Evolutionary conservation across 257 asterid species (phyloP).

Genomic region (Leonotis leonurus): DNA sequence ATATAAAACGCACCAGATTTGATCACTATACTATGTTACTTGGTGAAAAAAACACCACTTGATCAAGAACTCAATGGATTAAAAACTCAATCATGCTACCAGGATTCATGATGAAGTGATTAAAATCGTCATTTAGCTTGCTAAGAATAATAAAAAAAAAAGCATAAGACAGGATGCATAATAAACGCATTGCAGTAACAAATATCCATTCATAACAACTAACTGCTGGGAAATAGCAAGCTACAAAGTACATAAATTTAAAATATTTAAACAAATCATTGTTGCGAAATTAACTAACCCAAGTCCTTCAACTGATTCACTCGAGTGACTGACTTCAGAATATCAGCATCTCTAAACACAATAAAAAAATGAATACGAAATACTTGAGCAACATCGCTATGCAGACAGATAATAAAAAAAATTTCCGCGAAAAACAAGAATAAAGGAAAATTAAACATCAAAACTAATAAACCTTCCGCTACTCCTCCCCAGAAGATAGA

Average conservation of each 20-base stretch:
- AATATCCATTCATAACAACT: background rate
- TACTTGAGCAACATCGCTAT: background rate
- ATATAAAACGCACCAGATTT: background rate
- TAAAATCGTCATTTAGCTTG: background rate
- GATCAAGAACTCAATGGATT: background rate
- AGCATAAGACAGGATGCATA: background rate
- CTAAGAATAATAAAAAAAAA: background rate
- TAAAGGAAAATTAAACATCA: background rate
- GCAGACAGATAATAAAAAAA: background rate
- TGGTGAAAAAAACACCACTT: background rate
- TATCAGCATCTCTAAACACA: conserved; percentile 69
- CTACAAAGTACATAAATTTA: background rate
- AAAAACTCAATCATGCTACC: background rate
- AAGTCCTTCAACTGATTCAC: conserved; percentile 89
- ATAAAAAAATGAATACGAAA: background rate
- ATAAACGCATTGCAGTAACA: background rate
- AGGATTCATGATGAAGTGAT: background rate
- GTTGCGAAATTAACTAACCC: conserved; percentile 38
- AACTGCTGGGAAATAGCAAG: background rate
- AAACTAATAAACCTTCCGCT: conserved; percentile 62
- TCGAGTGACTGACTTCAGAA: conserved; percentile 73
- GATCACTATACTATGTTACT: background rate
- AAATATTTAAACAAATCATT: background rate
- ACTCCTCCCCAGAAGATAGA: conserved; percentile 91
- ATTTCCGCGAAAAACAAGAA: background rate